Evolutionary conservation across 768 basidiomycete genomes (phyloP).

Genomic region (Lactarius hatsudake): DNA sequence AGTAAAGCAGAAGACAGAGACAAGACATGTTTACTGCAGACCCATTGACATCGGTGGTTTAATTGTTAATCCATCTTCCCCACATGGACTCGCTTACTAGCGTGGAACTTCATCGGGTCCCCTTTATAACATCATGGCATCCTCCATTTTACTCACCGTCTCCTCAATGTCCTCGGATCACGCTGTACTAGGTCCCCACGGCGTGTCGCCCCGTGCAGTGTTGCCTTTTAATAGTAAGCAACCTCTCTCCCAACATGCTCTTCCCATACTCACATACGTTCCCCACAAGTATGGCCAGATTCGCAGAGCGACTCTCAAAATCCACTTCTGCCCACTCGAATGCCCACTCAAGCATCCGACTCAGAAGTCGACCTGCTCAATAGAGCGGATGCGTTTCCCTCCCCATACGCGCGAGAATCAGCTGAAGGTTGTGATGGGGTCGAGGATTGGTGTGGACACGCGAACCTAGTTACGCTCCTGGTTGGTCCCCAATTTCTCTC

Average conservation of each 20-base stretch:
- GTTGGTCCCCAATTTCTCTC: neutral
- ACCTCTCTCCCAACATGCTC: neutral
- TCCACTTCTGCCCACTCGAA: neutral
- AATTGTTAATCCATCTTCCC: too few relatives aligned
- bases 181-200: neutral
- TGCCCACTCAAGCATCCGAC: neutral
- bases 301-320: neutral
- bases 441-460: neutral
- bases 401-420: neutral
- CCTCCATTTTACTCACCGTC: neutral
- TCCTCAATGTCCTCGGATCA: neutral
- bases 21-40: too few relatives aligned
- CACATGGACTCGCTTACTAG: too few relatives aligned
- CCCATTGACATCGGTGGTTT: too few relatives aligned
- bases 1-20: too few relatives aligned
- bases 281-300: neutral
- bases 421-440: neutral
- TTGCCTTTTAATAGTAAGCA: neutral
- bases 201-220: neutral
- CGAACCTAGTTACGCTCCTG: slow-evolving; percentile 3
- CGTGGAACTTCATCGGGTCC: too few relatives aligned
- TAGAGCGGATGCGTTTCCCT: neutral
- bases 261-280: neutral
- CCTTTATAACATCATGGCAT: neutral
- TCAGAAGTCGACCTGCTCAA: neutral